These are phyloP conservation scores for Cadophora sp. DNA, from an alignment of 2,329 filamentous ascomycete genomes.

Conservation along the genomic window DNA sequence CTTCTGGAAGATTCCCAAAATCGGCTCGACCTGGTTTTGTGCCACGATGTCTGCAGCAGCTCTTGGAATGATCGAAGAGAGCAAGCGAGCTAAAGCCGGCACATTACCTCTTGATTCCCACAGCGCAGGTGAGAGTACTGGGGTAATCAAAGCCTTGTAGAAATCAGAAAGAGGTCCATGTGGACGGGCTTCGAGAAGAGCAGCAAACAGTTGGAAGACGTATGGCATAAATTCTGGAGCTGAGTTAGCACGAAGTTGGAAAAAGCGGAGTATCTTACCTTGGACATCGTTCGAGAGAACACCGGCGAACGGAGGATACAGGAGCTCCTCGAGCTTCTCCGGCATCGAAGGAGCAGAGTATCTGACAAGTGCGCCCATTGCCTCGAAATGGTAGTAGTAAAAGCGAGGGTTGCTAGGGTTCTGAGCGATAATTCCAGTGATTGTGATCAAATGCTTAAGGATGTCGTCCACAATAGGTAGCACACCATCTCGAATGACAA, in stretches of 20 bases:
- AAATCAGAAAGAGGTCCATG: slow-evolving; percentile 78
- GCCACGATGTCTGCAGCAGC: slow-evolving; percentile 75
- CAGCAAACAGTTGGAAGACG: slow-evolving; percentile 92
- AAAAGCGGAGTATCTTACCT: slow-evolving; percentile 53
- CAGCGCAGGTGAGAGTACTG: slow-evolving; percentile 79
- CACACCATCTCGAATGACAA: slow-evolving; percentile 88
- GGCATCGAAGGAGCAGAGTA: slow-evolving; percentile 74
- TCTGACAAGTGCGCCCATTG: slow-evolving; percentile 84
- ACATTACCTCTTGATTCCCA: slow-evolving; percentile 96
- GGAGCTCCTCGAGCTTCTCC: slow-evolving; percentile 75
- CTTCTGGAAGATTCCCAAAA: slow-evolving; percentile 96
- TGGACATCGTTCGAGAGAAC: slow-evolving; percentile 84
- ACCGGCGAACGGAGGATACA: slow-evolving; percentile 84
- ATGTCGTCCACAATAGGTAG: slow-evolving; percentile 76
- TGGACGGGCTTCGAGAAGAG: slow-evolving; percentile 86
- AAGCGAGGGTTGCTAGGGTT: slow-evolving; percentile 98
- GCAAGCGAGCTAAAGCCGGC: slow-evolving; percentile 84
- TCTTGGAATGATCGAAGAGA: slow-evolving; percentile 83
- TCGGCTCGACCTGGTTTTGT: slow-evolving; percentile 82
- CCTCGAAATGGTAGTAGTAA: slow-evolving; percentile 98
- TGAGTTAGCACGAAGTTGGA: slow-evolving; percentile 42
- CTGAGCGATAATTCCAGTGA: slow-evolving; percentile 88
- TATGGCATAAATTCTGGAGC: slow-evolving; percentile 88
- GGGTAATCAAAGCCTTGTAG: slow-evolving; percentile 79
- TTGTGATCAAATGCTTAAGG: slow-evolving; percentile 83